Conservation (phyloP, 345 rosid genomes). For the Tarenaya hassleriana region DNA sequence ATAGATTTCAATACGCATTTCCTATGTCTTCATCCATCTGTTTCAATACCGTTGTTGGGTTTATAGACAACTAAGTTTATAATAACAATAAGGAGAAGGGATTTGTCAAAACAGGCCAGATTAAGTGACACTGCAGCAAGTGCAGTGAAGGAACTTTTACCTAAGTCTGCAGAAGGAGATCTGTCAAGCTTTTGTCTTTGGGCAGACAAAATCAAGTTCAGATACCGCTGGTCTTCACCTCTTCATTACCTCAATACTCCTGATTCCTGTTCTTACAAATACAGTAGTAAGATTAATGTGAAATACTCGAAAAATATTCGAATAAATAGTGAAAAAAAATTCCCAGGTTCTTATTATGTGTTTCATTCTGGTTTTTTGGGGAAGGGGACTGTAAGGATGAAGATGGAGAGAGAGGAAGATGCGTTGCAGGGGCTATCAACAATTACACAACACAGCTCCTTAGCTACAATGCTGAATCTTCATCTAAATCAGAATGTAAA, state of each 20-base stretch:
- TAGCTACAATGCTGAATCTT: constrained; percentile 33
- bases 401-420: constrained; percentile 50
- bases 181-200: constrained; percentile 59
- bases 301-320: neutral
- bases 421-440: constrained; percentile 86
- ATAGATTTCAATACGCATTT: neutral
- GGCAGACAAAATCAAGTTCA: constrained; percentile 68
- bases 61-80: neutral
- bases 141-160: constrained; percentile 55
- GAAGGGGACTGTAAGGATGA: constrained; percentile 89
- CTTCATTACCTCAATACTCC: constrained; percentile 77
- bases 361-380: neutral
- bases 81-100: neutral
- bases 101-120: constrained; percentile 37
- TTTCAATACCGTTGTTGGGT: neutral
- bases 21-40: too few relatives aligned
- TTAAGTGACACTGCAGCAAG: constrained; percentile 45
- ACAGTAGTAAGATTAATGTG: constrained; percentile 38
- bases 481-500: constrained; percentile 46
- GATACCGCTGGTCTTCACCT: constrained; percentile 62
- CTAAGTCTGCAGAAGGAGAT: constrained; percentile 49
- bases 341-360: constrained; percentile 3
- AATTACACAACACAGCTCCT: constrained; percentile 92
- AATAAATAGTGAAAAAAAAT: constrained; percentile 1
- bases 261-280: constrained; percentile 53